A percentile compares a stretch with the other conserved stretches of the same genome.
Conservation (phyloP, 169 alveolate genomes). For the Plasmodium gaboni region DNA sequence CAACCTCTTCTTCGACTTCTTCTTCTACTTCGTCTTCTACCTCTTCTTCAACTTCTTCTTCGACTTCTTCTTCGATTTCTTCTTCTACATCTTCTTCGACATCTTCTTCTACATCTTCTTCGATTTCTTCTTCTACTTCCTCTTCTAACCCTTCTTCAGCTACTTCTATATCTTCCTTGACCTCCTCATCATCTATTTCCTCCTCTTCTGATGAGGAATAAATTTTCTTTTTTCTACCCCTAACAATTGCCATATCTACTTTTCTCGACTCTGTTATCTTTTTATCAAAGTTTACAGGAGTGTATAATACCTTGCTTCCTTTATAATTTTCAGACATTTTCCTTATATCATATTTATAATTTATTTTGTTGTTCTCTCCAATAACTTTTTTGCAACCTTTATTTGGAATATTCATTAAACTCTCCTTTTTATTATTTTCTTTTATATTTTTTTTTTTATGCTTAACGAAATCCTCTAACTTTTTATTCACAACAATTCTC, state of each 20-base stretch:
- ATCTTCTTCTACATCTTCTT: constrained; percentile 22
- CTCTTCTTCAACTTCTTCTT: constrained; percentile 26
- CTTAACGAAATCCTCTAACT: constrained; percentile 23
- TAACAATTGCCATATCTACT: not conserved
- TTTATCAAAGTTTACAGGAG: constrained; percentile 11
- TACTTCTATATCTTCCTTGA: not conserved
- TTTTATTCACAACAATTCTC: constrained; percentile 33
- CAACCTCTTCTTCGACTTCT: constrained; percentile 20
- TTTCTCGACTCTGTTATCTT: not conserved
- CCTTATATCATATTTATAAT: constrained; percentile 4
- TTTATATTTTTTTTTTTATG: constrained; percentile 24
- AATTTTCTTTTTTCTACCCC: constrained; percentile 11
- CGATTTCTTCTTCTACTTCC: constrained; percentile 10
- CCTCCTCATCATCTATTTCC: constrained; percentile 19
- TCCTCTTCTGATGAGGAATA: constrained; percentile 36
- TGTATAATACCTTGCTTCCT: not conserved
- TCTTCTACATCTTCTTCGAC: constrained; percentile 34
- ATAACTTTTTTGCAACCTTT: constrained; percentile 11
- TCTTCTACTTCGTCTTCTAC: constrained; percentile 30
- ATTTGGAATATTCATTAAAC: constrained; percentile 1
- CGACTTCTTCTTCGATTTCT: constrained; percentile 25
- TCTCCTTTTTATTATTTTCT: constrained; percentile 8
- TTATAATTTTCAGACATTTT: not conserved
- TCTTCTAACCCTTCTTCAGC: not conserved
- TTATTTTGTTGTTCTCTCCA: not conserved